Conservation (phyloP, 2,329 filamentous ascomycete genomes). For the Curvularia sp. region DNA sequence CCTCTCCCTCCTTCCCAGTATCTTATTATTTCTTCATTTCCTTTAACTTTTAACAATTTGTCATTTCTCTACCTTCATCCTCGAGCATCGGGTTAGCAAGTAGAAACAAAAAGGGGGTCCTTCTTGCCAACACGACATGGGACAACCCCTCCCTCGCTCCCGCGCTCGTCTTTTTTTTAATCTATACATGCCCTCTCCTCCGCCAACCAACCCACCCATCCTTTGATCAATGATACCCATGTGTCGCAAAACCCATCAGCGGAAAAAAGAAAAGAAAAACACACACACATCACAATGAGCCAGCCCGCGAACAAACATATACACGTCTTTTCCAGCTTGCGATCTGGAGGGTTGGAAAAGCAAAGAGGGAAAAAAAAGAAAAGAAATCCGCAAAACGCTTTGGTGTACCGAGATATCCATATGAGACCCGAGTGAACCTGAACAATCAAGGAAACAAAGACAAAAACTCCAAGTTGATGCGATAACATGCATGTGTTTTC, state of each 20-base stretch:
- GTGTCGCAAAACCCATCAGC: constrained; percentile 1
- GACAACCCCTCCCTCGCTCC: too few species aligned
- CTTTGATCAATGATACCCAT: background rate
- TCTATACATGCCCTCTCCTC: constrained; percentile 15
- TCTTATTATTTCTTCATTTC: too few species aligned
- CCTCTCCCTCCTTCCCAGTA: too few species aligned
- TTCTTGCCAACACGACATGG: too few species aligned
- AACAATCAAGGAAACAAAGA: constrained; percentile 6
- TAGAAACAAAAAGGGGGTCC: too few species aligned
- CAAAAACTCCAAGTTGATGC: constrained; percentile 32
- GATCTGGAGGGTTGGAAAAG: constrained; percentile 5
- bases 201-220: background rate
- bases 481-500: constrained; percentile 18
- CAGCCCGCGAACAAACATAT: constrained; percentile 14
- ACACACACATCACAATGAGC: constrained; percentile 21
- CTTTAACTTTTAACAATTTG: constrained; percentile 16
- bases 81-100: constrained; percentile 4
- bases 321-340: constrained; percentile 5
- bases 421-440: constrained; percentile 7
- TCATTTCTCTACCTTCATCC: constrained; percentile 14
- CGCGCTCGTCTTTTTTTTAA: constrained; percentile 11
- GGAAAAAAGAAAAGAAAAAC: constrained; percentile 1
- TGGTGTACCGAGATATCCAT: constrained; percentile 21
- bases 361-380: background rate
- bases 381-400: constrained; percentile 22